phyloP scores from a whole-genome alignment of 78 protist species.

The Protostelium mycophagum region DNA sequence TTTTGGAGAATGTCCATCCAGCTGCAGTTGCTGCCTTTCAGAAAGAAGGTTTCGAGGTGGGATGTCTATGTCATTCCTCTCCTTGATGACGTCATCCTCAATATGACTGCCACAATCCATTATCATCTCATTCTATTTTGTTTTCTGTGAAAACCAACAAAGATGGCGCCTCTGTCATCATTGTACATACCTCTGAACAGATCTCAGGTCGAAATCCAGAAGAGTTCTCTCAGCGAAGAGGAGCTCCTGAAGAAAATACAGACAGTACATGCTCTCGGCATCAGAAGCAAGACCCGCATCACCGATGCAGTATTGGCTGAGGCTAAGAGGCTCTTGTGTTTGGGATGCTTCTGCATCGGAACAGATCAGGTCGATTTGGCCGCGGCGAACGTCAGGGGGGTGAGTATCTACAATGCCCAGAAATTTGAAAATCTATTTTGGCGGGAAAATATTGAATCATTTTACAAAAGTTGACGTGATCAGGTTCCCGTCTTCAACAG shows the following conservation, averaged over 20 bases:
- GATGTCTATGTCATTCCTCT: background rate
- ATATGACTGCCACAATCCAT: too few species aligned
- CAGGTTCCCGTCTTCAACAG: constrained; percentile 83
- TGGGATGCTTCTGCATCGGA: constrained; percentile 95
- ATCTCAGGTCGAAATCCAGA: constrained; percentile 47
- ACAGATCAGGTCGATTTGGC: constrained; percentile 84
- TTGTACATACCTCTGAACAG: background rate
- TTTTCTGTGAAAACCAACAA: background rate
- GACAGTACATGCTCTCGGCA: constrained; percentile 79
- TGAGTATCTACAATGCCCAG: background rate
- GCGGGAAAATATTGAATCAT: background rate
- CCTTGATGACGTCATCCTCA: background rate
- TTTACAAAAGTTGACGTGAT: background rate
- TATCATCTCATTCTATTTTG: background rate
- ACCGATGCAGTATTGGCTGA: constrained; percentile 49
- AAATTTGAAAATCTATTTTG: too few species aligned
- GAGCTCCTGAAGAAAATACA: constrained; percentile 64
- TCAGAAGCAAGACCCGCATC: constrained; percentile 79
- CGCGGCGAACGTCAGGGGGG: constrained; percentile 51
- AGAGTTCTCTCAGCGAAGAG: constrained; percentile 53
- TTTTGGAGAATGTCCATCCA: constrained; percentile 78
- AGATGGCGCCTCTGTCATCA: too few species aligned
- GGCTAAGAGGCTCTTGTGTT: constrained; percentile 67
- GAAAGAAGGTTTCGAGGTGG: constrained; percentile 60
- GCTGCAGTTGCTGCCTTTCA: constrained; percentile 56